Base-by-base conservation (phyloP, 768 basidiomycete genomes). In the Thelephora ganbajun region DNA sequence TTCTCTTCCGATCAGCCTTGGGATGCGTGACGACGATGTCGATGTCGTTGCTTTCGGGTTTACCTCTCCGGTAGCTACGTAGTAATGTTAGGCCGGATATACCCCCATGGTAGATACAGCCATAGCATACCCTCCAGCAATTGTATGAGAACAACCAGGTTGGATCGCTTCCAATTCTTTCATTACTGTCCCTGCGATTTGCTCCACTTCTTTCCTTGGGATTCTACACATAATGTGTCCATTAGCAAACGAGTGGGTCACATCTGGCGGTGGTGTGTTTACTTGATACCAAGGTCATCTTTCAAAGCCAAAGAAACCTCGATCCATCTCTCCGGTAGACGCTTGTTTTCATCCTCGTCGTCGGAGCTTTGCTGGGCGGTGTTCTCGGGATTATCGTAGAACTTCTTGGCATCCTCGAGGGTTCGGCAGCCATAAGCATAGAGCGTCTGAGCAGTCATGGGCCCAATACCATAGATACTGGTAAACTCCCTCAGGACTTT, bases 11-110 rank as follows among this genome's bases (percentile, higher is more conserved):
- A 52, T 78, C 71, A 4, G 26, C 26, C 26, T 30, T 30, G 0
- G 74, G 68, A 56, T 92, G 86, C 33, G 80, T 84, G 58, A 94
- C 83, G 1, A 96, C 76, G 48, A 97, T 83, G 56, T 97, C 92
- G 26, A 91, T 79, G 58, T 96, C 92, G 56, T 83, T 87, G 57
- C 83, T 87, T 50, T 77, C 64, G 2, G 65, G 56, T 60, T 94
- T 94, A 1, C 92, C 92, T 48, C 92, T 68, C 23, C 93, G 77
- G 63, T 92, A 88, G 5, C 90, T 91, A n/a, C n/a, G 48, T 6
- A 18, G 9, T 39, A 36, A 36, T 20, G 39, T 16, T 16, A 30
- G 30, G 12, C 13, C n/a, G 48, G 6, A 33, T 14, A 14, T 37
- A n/a, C n/a, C n/a, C n/a, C n/a, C n/a, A n/a, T 2, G 36, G 19